Conservation (phyloP, 116 monocot genomes). For the Zostera marina region DNA sequence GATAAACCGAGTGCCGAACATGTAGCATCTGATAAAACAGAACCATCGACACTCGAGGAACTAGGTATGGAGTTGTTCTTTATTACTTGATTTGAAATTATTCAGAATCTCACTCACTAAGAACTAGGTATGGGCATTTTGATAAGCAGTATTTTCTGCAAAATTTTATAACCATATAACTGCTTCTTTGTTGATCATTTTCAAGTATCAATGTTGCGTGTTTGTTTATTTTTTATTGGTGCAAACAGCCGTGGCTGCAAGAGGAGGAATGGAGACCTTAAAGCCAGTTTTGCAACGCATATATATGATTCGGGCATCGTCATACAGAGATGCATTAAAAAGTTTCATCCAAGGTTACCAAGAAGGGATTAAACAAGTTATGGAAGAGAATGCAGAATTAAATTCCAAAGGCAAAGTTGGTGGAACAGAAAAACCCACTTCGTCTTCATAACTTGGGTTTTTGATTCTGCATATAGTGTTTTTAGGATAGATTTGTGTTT, state of each 20-base stretch:
- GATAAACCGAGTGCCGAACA: neutral
- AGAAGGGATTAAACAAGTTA: slow-evolving; percentile 29
- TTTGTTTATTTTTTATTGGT: neutral
- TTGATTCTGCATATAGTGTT: neutral
- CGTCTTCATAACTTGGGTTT: neutral
- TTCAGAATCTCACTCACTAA: too few species aligned
- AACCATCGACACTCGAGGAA: slow-evolving; percentile 30
- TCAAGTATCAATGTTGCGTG: neutral
- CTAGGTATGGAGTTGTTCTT: slow-evolving; percentile 11
- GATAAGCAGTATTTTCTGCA: too few species aligned
- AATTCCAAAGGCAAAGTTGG: slow-evolving; percentile 3
- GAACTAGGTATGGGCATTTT: too few species aligned
- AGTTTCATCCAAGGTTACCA: slow-evolving; percentile 31
- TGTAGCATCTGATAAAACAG: slow-evolving; percentile 4
- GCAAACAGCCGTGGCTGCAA: slow-evolving; percentile 22
- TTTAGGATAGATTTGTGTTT: neutral
- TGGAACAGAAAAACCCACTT: slow-evolving; percentile 5
- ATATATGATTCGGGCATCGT: slow-evolving; percentile 23
- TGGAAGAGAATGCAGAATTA: slow-evolving; percentile 15
- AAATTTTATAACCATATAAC: neutral
- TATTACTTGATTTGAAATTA: neutral
- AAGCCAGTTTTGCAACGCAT: slow-evolving; percentile 26
- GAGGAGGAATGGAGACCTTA: slow-evolving; percentile 40
- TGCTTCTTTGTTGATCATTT: neutral
- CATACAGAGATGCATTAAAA: slow-evolving; percentile 34